Evolutionary conservation across 106 monocot genomes (phyloP).

Genomic region (Dendrobium nobile): DNA sequence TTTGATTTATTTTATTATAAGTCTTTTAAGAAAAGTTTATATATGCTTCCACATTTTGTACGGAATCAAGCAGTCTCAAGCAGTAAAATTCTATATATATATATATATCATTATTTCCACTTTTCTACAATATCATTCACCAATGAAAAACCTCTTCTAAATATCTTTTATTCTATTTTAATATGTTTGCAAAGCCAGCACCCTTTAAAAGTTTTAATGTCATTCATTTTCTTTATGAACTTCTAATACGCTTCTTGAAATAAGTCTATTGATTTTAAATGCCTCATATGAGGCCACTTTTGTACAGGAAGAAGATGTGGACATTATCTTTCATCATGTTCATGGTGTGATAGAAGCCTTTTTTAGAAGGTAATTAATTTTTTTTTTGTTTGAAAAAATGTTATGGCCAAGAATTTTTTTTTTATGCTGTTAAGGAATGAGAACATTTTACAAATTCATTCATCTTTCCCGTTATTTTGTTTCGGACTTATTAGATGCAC

Average conservation of each 20-base stretch:
- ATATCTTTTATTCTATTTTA: not conserved
- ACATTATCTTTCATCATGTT: slow-evolving; percentile 73
- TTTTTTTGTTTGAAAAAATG: not conserved
- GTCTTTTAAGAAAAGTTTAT: too few relatives aligned
- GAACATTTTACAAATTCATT: not conserved
- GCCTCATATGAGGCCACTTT: not conserved
- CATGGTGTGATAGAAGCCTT: slow-evolving; percentile 68
- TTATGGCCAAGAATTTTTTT: not conserved
- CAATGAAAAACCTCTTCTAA: not conserved
- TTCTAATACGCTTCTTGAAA: not conserved
- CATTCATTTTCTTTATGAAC: not conserved
- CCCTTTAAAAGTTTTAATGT: not conserved
- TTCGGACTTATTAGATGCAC: not conserved
- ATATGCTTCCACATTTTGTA: too few relatives aligned
- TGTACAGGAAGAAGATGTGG: slow-evolving; percentile 65
- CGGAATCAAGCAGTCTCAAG: too few relatives aligned
- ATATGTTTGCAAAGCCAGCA: not conserved
- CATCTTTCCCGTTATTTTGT: not conserved
- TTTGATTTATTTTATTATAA: too few relatives aligned
- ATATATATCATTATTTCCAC: too few relatives aligned
- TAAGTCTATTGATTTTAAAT: not conserved
- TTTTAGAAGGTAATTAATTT: slow-evolving; percentile 34
- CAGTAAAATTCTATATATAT: too few relatives aligned
- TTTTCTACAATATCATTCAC: too few relatives aligned
- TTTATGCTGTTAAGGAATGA: not conserved